Evolutionary conservation across 352 stramenopile genomes (phyloP).

Genomic region (Phytophthora hybrid): DNA sequence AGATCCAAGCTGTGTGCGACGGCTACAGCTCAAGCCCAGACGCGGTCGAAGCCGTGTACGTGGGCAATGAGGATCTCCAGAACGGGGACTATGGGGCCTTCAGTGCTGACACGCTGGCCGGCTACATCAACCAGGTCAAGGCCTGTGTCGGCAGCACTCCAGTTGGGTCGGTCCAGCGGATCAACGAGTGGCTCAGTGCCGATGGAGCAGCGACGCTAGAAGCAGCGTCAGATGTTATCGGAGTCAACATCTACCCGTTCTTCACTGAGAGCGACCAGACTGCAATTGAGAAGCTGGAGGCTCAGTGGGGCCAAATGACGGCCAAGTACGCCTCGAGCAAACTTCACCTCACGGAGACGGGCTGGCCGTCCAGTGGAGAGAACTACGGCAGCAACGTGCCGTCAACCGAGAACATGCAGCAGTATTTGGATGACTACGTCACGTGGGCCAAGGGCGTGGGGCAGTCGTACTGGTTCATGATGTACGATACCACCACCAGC

Average conservation of each 20-base stretch:
- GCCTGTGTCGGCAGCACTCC: constrained; percentile 47
- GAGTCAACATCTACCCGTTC: constrained; percentile 84
- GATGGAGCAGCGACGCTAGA: constrained; percentile 45
- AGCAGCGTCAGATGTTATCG: constrained; percentile 49
- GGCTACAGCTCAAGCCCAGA: constrained; percentile 51
- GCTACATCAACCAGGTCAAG: constrained; percentile 66
- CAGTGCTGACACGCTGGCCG: constrained; percentile 44
- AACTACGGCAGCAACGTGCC: constrained; percentile 48
- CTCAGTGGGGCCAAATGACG: constrained; percentile 58
- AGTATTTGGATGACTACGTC: constrained; percentile 57
- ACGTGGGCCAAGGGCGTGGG: constrained; percentile 43
- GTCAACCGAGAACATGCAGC: constrained; percentile 48
- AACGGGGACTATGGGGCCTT: constrained; percentile 56
- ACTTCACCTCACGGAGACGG: constrained; percentile 64
- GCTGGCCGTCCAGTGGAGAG: constrained; percentile 59
- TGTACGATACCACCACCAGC: constrained; percentile 64
- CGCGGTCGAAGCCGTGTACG: constrained; percentile 67
- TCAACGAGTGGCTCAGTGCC: constrained; percentile 67
- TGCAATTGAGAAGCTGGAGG: constrained; percentile 60
- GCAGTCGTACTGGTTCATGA: constrained; percentile 72
- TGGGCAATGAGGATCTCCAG: constrained; percentile 77
- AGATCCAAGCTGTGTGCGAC: constrained; percentile 66
- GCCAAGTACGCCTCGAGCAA: constrained; percentile 52
- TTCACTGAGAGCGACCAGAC: constrained; percentile 51
- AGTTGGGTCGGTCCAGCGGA: constrained; percentile 73